A percentile compares a stretch with the other conserved stretches of the same genome.
Conservation (phyloP, 2,329 filamentous ascomycete genomes). For the Arthrinium puccinioides region DNA sequence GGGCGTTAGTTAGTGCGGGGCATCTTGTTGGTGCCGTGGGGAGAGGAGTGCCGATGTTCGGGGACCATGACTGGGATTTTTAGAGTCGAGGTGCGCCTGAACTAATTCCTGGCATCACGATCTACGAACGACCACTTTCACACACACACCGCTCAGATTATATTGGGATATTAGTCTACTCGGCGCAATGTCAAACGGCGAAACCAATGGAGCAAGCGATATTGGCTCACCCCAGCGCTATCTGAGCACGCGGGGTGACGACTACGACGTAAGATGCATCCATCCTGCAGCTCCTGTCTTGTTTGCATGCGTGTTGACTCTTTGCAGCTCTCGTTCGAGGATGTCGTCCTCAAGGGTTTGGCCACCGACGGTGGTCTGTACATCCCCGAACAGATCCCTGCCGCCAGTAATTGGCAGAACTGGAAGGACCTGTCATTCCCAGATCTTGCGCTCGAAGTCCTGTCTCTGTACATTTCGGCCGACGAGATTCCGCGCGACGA, state of each 20-base stretch:
- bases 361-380: constrained; percentile 83
- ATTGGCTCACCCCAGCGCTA: constrained; percentile 36
- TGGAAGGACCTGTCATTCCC: constrained; percentile 77
- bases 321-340: constrained; percentile 75
- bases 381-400: constrained; percentile 76
- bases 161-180: too few relatives aligned
- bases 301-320: constrained; percentile 5
- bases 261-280: constrained; percentile 34
- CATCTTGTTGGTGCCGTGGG: too few relatives aligned
- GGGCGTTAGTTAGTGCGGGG: constrained; percentile 5
- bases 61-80: not conserved
- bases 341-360: constrained; percentile 83
- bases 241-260: constrained; percentile 43
- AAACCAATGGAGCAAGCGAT: constrained; percentile 25
- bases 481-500: constrained; percentile 75
- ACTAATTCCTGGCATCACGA: too few relatives aligned
- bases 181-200: constrained; percentile 32
- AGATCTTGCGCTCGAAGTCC: constrained; percentile 76
- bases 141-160: too few relatives aligned
- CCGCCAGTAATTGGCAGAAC: constrained; percentile 46
- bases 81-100: too few relatives aligned
- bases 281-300: constrained; percentile 7
- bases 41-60: not conserved
- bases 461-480: constrained; percentile 80
- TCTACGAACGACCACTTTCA: not conserved